phyloP scores from a whole-genome alignment of 257 asterid species.

The Rehmannia glutinosa region DNA sequence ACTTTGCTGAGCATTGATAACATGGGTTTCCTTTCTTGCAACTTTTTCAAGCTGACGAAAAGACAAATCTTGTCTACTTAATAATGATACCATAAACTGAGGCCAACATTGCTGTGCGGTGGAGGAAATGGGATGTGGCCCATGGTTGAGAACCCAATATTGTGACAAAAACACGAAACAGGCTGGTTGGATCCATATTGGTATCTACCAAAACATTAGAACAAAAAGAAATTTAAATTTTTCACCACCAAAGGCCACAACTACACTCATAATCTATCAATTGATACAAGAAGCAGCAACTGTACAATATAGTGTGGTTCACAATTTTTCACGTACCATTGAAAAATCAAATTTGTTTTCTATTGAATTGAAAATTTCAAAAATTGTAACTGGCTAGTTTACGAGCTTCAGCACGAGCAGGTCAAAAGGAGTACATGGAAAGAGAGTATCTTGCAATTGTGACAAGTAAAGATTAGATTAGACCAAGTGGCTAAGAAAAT shows the following conservation, averaged over 20 bases:
- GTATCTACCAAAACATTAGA: neutral
- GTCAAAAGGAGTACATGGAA: neutral
- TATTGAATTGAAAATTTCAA: neutral
- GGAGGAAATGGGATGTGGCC: no score
- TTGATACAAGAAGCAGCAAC: neutral
- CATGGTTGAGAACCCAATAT: no score
- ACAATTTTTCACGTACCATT: neutral
- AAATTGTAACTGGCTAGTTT: neutral
- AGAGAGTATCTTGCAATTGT: neutral
- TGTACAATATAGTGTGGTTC: slow-evolving; percentile 1
- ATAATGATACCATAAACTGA: no score
- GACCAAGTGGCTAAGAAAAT: neutral
- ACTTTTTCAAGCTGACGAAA: neutral
- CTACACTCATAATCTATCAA: neutral
- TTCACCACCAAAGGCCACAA: neutral
- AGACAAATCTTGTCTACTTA: neutral
- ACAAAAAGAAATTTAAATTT: neutral
- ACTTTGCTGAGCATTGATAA: neutral
- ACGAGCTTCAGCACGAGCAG: slow-evolving; percentile 17
- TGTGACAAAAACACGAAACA: neutral
- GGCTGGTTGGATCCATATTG: neutral
- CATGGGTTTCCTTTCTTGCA: neutral
- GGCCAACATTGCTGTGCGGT: no score
- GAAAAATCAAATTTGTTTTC: neutral
- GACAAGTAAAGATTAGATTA: slow-evolving; percentile 2